These are phyloP conservation scores for Collybiopsis confluens DNA, from an alignment of 768 basidiomycete genomes.

Conservation along the genomic window DNA sequence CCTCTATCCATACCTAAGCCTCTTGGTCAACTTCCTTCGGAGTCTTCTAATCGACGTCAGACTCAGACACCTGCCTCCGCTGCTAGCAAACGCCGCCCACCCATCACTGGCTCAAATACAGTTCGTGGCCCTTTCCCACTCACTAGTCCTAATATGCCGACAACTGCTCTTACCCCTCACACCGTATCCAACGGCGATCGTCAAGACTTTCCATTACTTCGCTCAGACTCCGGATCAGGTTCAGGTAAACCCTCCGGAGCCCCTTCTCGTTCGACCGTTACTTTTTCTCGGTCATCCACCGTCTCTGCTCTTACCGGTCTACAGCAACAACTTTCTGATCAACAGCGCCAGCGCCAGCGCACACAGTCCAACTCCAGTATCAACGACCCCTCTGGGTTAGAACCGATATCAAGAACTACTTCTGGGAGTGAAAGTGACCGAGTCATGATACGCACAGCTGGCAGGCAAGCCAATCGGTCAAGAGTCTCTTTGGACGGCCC, in stretches of 20 bases:
- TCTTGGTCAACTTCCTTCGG: constrained; percentile 56
- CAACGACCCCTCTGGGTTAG: constrained; percentile 16
- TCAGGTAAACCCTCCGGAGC: constrained; percentile 3
- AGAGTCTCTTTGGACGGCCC: constrained; percentile 45
- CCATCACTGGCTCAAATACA: constrained; percentile 23
- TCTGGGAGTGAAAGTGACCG: constrained; percentile 46
- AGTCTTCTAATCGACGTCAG: constrained; percentile 25
- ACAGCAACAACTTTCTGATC: constrained; percentile 24
- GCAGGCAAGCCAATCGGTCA: constrained; percentile 21
- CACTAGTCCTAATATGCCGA: constrained; percentile 50
- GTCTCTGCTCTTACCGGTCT: constrained; percentile 51
- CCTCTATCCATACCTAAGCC: constrained; percentile 55
- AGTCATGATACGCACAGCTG: constrained; percentile 34
- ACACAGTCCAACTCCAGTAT: constrained; percentile 23
- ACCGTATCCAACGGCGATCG: constrained; percentile 35
- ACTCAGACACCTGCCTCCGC: background rate
- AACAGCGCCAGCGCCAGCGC: constrained; percentile 16
- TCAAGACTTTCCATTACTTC: constrained; percentile 25
- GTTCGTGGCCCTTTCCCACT: constrained; percentile 48
- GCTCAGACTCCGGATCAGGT: constrained; percentile 37
- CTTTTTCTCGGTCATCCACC: constrained; percentile 63
- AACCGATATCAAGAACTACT: constrained; percentile 16
- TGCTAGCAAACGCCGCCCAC: background rate
- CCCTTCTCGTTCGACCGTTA: constrained; percentile 31
- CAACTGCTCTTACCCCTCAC: constrained; percentile 63